Evolutionary conservation across 208 protist species (phyloP), one percentile per base, ranked within the genome.

Genomic region (Trypanosoma cruzi): DNA sequence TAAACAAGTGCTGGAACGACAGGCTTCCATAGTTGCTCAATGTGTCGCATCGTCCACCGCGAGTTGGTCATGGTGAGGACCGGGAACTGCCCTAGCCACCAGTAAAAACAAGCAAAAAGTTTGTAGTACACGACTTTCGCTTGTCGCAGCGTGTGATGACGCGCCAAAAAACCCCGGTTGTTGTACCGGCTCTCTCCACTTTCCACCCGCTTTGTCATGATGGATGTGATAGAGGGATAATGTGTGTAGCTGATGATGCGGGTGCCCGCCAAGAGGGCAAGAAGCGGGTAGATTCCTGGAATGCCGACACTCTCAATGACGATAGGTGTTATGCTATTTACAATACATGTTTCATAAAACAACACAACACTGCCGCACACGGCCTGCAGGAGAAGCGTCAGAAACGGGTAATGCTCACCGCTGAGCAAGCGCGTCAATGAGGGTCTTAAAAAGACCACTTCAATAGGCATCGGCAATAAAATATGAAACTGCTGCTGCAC

Each of bases 241-340:
- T 99, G 99, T 1, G 96, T 95, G 77, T 99, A 99, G 50, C 80
- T 92, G 2, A 85, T 86, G 6, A 99, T 91, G 0, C 42, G 70
- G 50, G 84, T 85, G 0, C 92, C 90, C 36, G 80, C 88, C 4
- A 99, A 46, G 13, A 90, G n/a, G 14, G 81, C 70, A 8, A 98
- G 89, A 8, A 99, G 68, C 7, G 97, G 97, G 68, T 97, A 99
- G 10, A 95, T 85, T 36, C 98, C 98, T 4, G 98, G 95, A 53
- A 95, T 94, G 13, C 99, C 99, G 56, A 98, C 98, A 32, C 96
- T 98, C 72, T 99, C 99, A 29, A 97, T 68, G 16, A 94, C 77
- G 0, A 84, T 76, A 4, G 82, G 76, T 50, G 87, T 81, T 16
- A 75, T 70, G 20, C 55, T 63, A 59, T 89, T 75, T 16, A 90